phyloP scores from a whole-genome alignment of 371 early-diverging fungal genomes.

The Mortierella sp. region DNA sequence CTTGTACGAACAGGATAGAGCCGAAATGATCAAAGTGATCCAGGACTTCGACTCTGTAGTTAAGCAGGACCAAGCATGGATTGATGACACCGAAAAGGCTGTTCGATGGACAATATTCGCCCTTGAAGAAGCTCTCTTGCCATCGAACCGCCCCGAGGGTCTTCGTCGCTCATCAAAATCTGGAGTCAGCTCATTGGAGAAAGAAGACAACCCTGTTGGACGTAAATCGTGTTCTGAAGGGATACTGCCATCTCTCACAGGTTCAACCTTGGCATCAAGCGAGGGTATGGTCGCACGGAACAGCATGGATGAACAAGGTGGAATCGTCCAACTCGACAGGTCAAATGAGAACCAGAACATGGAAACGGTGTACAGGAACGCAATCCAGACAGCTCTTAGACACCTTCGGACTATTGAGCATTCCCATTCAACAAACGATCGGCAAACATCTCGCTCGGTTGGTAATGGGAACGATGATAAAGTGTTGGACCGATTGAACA shows the following conservation, averaged over 20 bases:
- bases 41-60: slow-evolving; percentile 23
- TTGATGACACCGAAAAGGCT: slow-evolving; percentile 16
- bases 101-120: slow-evolving; percentile 15
- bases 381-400: slow-evolving; percentile 22
- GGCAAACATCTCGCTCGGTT: neutral
- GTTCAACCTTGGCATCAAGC: neutral
- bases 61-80: slow-evolving; percentile 32
- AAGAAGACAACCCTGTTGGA: neutral
- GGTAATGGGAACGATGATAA: neutral
- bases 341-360: neutral
- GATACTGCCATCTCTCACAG: neutral
- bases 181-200: too few species aligned
- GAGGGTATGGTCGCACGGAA: too few species aligned
- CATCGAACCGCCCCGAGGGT: neutral
- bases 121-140: slow-evolving; percentile 26
- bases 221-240: slow-evolving; percentile 8
- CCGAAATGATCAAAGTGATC: slow-evolving; percentile 23
- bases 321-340: neutral
- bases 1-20: slow-evolving; percentile 24
- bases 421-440: neutral
- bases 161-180: too few species aligned
- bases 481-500: too few species aligned
- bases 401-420: slow-evolving; percentile 26
- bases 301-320: neutral
- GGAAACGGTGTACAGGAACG: slow-evolving; percentile 14